phyloP scores from a whole-genome alignment of 1,284 basidiomycete genomes.

The Phylloboletellus chloephorus region DNA sequence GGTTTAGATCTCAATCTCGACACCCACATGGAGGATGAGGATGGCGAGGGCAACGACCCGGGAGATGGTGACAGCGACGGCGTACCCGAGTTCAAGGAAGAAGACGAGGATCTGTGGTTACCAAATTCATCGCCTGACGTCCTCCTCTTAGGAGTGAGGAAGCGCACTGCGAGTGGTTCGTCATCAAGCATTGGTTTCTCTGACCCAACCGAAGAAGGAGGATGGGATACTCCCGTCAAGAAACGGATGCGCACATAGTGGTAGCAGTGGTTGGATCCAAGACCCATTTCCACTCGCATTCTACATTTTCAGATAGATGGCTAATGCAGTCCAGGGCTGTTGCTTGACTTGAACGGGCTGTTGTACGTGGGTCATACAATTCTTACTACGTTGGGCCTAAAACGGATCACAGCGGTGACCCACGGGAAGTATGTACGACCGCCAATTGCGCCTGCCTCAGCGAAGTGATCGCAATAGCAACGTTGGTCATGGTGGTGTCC shows the following conservation, averaged over 20 bases:
- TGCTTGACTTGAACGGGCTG: too few relatives aligned
- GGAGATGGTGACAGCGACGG: slow-evolving; percentile 9
- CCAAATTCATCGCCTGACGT: slow-evolving; percentile 27
- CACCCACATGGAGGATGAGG: not conserved
- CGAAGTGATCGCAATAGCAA: too few relatives aligned
- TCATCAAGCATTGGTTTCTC: slow-evolving; percentile 23
- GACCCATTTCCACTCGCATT: too few relatives aligned
- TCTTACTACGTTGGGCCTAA: too few relatives aligned
- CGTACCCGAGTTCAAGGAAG: slow-evolving; percentile 5
- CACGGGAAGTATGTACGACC: too few relatives aligned
- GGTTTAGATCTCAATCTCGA: slow-evolving; percentile 5
- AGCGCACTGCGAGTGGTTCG: slow-evolving; percentile 23
- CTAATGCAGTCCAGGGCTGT: too few relatives aligned
- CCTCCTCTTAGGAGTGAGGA: slow-evolving; percentile 20
- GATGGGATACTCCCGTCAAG: slow-evolving; percentile 21
- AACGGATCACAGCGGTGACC: too few relatives aligned
- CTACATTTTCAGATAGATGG: too few relatives aligned
- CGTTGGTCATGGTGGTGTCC: too few relatives aligned
- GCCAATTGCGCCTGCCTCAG: too few relatives aligned
- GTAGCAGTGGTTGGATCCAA: not conserved
- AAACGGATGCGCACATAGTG: slow-evolving; percentile 24
- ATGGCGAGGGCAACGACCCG: not conserved
- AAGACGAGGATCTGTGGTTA: slow-evolving; percentile 28
- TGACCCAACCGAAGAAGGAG: slow-evolving; percentile 16
- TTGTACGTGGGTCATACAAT: too few relatives aligned